Percentiles rank a stretch among this genome's conserved stretches.
These are phyloP conservation scores for Castanospermum australe DNA, from an alignment of 306 rosid species.

Conservation along the genomic window DNA sequence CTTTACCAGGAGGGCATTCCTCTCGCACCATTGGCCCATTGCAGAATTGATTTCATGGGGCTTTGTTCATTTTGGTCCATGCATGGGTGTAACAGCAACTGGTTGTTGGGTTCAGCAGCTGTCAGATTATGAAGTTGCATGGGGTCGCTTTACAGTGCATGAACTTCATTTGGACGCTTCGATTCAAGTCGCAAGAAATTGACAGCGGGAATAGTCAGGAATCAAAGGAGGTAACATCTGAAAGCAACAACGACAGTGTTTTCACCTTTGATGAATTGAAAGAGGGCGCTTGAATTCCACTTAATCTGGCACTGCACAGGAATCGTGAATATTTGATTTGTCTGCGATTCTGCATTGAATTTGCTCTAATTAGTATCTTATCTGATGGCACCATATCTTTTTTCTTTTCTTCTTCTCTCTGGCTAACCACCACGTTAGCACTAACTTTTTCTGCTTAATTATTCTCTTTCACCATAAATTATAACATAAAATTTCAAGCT, in stretches of 20 bases:
- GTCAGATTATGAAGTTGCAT: constrained; percentile 5
- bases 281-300: background rate
- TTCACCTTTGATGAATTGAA: background rate
- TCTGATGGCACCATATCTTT: background rate
- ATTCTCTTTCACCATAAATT: background rate
- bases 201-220: background rate
- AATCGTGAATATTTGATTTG: background rate
- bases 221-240: constrained; percentile 1
- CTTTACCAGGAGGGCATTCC: constrained; percentile 50
- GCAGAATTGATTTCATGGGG: constrained; percentile 28
- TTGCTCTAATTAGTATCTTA: background rate
- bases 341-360: background rate
- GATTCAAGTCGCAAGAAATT: background rate
- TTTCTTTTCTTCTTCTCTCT: too few species aligned
- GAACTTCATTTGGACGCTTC: background rate
- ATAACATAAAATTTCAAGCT: too few species aligned
- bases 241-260: background rate
- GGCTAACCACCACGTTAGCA: too few species aligned
- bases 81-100: background rate
- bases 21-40: constrained; percentile 24
- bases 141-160: background rate
- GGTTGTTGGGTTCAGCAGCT: background rate
- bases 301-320: background rate
- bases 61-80: constrained; percentile 24
- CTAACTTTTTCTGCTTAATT: background rate